Base-by-base conservation (phyloP, 495 filamentous ascomycete species). In the Talaromyces thailandensis region DNA sequence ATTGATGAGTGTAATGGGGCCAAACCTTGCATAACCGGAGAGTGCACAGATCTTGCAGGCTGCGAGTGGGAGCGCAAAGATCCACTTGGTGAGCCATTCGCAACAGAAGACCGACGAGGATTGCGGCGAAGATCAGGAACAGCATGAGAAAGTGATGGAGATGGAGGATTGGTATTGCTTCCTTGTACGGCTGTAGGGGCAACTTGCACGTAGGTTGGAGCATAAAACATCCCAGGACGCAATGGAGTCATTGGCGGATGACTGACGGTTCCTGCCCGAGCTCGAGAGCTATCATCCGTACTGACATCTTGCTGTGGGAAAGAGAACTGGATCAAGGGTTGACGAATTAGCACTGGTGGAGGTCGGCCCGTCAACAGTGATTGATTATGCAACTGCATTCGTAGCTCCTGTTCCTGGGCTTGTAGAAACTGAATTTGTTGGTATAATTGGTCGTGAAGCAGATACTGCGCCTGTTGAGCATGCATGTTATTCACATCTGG, bases 11-110 rank as follows among this genome's bases (percentile, higher is more conserved):
- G 78, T 32, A 78, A 64, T 24, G 79, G 69, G 26, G 71, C 66
- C 67, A 74, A 71, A 37, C 59, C 72, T 35, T 70, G 71, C 56
- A 76, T 65, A 61, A 71, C 61, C 23, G 76, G 71, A 40, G 81
- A 76, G 60, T 81, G 77, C 25, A 82, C 65, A 4, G 80, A 72
- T 21, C 86, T 78, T 4, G 85, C 82, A 63, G 86, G 86, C 62
- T 89, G 86, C 26, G 86, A 89, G 45, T 89, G 86, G 24, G 86
- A 86, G 43, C 86, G 73, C 6, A 84, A 70, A 5, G 81, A 84
- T 35, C 71, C 75, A 26, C 75, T 77, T 1, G 82, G 73, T 16
- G 79, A 79, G 1, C 76, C 79, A 57, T 83, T 84, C 3, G 78
- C 75, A 56, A 79, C 76, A 1, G 82, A 84, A 12, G 82, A 79